Percentiles rank a stretch among this genome's conserved stretches.
These are phyloP conservation scores for Aspergillus sp. DNA, from an alignment of 2,329 filamentous ascomycete genomes.

Conservation along the genomic window DNA sequence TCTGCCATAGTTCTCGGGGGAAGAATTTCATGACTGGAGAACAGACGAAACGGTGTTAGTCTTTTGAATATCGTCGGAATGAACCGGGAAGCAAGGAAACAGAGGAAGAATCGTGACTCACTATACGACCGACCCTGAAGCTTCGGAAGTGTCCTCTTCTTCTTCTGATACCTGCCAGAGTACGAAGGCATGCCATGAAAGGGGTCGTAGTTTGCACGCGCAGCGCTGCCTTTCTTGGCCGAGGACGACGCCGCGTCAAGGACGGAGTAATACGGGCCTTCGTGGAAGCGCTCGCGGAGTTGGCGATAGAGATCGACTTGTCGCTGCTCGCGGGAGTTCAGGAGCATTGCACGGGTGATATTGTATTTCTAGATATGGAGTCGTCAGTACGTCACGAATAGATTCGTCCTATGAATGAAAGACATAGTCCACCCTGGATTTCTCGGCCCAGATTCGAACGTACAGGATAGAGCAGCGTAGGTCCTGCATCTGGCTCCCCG, in stretches of 20 bases:
- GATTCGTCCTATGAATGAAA: too few species aligned
- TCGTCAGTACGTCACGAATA: not conserved
- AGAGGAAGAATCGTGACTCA: constrained; percentile 25
- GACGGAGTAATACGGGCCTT: constrained; percentile 53
- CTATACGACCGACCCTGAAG: constrained; percentile 48
- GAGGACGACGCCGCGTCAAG: constrained; percentile 34
- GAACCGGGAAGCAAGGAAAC: not conserved
- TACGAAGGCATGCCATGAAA: constrained; percentile 56
- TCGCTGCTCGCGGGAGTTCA: constrained; percentile 36
- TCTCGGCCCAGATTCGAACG: constrained; percentile 5
- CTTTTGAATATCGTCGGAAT: too few species aligned
- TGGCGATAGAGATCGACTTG: constrained; percentile 44
- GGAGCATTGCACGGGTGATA: constrained; percentile 24
- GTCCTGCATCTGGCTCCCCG: constrained; percentile 36
- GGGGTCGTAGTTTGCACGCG: constrained; percentile 48
- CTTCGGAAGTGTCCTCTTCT: constrained; percentile 47
- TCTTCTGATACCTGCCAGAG: constrained; percentile 50
- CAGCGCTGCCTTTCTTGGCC: constrained; percentile 37
- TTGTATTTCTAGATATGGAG: constrained; percentile 29
- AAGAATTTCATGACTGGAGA: constrained; percentile 49
- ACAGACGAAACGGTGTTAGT: not conserved
- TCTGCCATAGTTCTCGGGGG: constrained; percentile 49
- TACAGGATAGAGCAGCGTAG: constrained; percentile 43
- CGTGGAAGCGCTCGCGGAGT: constrained; percentile 48
- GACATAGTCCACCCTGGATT: too few species aligned